These are phyloP conservation scores for Myxozyma geophila DNA, from an alignment of 805 yeast species.

Conservation along the genomic window DNA sequence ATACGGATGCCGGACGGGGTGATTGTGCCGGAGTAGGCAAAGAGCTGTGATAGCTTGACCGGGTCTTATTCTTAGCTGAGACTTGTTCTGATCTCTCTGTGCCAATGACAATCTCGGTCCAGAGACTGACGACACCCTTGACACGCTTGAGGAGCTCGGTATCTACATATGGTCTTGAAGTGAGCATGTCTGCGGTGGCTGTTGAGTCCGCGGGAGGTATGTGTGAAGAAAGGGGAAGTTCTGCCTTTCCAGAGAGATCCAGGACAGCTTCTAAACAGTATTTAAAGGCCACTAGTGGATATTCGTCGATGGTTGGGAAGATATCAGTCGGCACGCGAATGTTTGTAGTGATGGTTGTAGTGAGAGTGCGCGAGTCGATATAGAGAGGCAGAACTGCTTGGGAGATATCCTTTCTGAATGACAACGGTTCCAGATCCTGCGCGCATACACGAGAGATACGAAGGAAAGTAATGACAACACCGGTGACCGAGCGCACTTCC, in stretches of 20 bases:
- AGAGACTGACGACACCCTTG: constrained; percentile 78
- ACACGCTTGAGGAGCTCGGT: constrained; percentile 77
- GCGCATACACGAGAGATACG: constrained; percentile 73
- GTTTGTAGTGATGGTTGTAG: constrained; percentile 62
- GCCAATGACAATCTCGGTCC: constrained; percentile 80
- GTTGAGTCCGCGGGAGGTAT: constrained; percentile 7
- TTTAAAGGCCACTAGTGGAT: constrained; percentile 75
- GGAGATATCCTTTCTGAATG: constrained; percentile 81
- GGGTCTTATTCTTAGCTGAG: background rate
- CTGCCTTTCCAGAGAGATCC: constrained; percentile 70
- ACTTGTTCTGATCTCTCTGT: constrained; percentile 56
- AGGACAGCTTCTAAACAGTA: constrained; percentile 82
- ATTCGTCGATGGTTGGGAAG: constrained; percentile 79
- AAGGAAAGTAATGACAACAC: constrained; percentile 77
- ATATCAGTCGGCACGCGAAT: constrained; percentile 80
- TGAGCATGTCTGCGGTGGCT: constrained; percentile 20
- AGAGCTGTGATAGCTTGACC: too few relatives aligned
- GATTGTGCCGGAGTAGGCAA: too few relatives aligned
- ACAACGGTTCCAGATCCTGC: constrained; percentile 59
- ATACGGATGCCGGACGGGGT: too few relatives aligned
- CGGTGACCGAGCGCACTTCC: constrained; percentile 68
- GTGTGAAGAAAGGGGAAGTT: constrained; percentile 42
- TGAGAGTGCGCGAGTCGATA: constrained; percentile 68
- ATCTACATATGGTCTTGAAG: constrained; percentile 57
- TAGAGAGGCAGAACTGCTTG: constrained; percentile 78